Evolutionary conservation across 176 grass and related monocot species (phyloP).

Genomic region (Cenchrus americanus): DNA sequence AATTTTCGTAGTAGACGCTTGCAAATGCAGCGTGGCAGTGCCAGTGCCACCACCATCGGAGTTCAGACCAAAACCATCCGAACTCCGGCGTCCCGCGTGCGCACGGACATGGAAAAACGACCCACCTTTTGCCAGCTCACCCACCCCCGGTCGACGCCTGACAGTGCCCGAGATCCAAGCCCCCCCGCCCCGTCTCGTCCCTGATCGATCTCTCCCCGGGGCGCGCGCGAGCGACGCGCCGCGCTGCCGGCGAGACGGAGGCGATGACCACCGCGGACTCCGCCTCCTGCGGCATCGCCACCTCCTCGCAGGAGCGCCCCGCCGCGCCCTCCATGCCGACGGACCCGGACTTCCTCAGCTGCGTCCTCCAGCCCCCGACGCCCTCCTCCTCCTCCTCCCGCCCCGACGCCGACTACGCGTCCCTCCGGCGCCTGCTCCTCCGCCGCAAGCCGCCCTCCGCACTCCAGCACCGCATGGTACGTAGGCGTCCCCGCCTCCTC

Average conservation of each 20-base stretch:
- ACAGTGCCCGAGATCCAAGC: conserved; percentile 49
- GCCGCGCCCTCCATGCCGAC: conserved; percentile 30
- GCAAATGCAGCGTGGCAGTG: too few relatives aligned
- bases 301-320: background rate
- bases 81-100: conserved; percentile 2
- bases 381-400: conserved; percentile 46
- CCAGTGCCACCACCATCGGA: background rate
- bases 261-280: conserved; percentile 27
- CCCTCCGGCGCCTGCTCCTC: conserved; percentile 74
- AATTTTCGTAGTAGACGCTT: too few relatives aligned
- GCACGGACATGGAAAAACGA: conserved; percentile 36
- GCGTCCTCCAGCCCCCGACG: conserved; percentile 76
- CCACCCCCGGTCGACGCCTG: background rate
- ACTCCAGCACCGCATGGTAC: conserved; percentile 66
- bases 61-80: background rate
- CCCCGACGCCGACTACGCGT: conserved; percentile 69
- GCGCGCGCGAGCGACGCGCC: conserved; percentile 21
- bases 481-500: background rate
- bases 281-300: background rate
- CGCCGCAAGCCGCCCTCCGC: conserved; percentile 65
- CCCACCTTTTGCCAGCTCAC: conserved; percentile 29
- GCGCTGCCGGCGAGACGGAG: conserved; percentile 38
- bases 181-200: background rate
- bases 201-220: conserved; percentile 5
- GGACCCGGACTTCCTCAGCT: conserved; percentile 90